A percentile compares a stretch with the other conserved stretches of the same genome.
These are phyloP conservation scores for Solanum boliviense DNA, from an alignment of 257 asterid species.

Conservation along the genomic window DNA sequence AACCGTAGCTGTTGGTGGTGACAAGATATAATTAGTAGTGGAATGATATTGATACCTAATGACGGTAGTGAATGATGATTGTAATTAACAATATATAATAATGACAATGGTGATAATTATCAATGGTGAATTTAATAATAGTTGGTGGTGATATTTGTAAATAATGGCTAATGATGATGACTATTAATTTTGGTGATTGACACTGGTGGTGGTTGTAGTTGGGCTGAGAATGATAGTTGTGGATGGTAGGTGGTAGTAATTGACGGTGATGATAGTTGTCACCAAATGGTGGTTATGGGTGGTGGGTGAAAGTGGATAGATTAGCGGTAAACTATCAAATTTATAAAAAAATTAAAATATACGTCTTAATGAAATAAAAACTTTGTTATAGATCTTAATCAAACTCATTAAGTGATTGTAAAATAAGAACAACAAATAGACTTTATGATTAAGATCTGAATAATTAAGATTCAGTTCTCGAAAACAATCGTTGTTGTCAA, in stretches of 20 bases:
- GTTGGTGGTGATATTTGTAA: not conserved
- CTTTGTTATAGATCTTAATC: not conserved
- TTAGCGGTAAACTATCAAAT: too few species aligned
- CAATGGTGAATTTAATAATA: too few species aligned
- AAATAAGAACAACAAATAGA: too few species aligned
- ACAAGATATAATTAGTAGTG: too few species aligned
- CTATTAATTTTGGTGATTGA: not conserved
- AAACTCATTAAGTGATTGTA: not conserved
- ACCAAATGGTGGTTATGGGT: not conserved
- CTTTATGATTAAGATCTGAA: not conserved
- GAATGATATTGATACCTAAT: too few species aligned
- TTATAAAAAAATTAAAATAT: too few species aligned
- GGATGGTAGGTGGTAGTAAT: not conserved
- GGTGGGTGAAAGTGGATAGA: not conserved
- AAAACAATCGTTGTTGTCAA: too few species aligned
- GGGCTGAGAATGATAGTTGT: too few species aligned
- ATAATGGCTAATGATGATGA: not conserved
- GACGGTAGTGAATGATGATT: not conserved
- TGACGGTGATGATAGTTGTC: not conserved
- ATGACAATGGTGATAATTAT: too few species aligned
- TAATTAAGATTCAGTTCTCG: too few species aligned
- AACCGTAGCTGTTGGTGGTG: too few species aligned
- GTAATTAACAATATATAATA: not conserved
- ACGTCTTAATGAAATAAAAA: not conserved
- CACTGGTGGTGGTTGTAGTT: not conserved